Conservation (phyloP, 2,329 filamentous ascomycete species). For the Alternaria alternata region DNA sequence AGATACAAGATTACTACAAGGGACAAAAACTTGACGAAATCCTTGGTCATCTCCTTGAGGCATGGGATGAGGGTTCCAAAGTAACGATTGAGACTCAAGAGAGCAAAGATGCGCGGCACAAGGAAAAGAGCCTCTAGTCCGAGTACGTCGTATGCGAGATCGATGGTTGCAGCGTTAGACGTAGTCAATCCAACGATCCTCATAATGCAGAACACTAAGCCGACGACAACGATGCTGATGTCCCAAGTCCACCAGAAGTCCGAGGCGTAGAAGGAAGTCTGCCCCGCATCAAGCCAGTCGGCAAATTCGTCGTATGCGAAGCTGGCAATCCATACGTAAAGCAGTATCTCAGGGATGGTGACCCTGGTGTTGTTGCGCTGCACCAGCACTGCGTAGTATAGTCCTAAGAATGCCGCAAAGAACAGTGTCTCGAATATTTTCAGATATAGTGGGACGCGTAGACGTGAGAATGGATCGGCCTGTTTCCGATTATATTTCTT, state of each 20-base stretch:
- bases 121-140: slow-evolving; percentile 89
- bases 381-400: slow-evolving; percentile 89
- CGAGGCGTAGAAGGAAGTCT: slow-evolving; percentile 67
- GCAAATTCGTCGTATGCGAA: slow-evolving; percentile 82
- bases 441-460: slow-evolving; percentile 82
- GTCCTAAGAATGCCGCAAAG: slow-evolving; percentile 75
- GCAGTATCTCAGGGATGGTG: slow-evolving; percentile 72
- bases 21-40: slow-evolving; percentile 84
- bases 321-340: slow-evolving; percentile 86
- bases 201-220: slow-evolving; percentile 73
- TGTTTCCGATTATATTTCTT: slow-evolving; percentile 72
- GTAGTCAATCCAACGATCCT: slow-evolving; percentile 72
- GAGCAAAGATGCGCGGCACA: slow-evolving; percentile 84
- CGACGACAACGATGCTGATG: slow-evolving; percentile 72
- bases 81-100: slow-evolving; percentile 86
- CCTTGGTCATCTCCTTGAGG: slow-evolving; percentile 91
- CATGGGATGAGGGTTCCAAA: slow-evolving; percentile 91
- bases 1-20: slow-evolving; percentile 83
- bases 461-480: slow-evolving; percentile 64
- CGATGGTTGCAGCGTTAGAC: slow-evolving; percentile 69
- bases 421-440: slow-evolving; percentile 86
- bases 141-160: slow-evolving; percentile 87
- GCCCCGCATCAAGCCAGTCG: slow-evolving; percentile 82
- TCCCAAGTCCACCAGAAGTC: slow-evolving; percentile 48
- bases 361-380: slow-evolving; percentile 72